Percentiles rank a stretch among this genome's conserved stretches.
These are phyloP conservation scores for Boletus reticulatus DNA, from an alignment of 768 basidiomycete species.

Conservation along the genomic window DNA sequence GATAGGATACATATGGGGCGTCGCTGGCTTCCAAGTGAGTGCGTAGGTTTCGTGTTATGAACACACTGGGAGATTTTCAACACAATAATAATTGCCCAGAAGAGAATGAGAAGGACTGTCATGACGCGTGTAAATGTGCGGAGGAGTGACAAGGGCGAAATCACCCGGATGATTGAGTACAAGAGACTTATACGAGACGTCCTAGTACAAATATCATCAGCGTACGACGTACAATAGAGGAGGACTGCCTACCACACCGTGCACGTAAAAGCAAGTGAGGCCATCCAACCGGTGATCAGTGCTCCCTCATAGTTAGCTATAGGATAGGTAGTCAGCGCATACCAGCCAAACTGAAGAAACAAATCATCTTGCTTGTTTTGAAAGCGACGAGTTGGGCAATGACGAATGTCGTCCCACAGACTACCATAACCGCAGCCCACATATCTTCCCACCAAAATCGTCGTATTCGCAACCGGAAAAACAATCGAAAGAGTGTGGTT, in stretches of 20 bases:
- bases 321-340: neutral
- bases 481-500: conserved; percentile 14
- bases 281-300: neutral
- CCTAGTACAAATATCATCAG: neutral
- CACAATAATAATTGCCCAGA: neutral
- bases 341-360: neutral
- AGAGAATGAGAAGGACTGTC: neutral
- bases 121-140: neutral
- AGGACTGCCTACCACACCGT: neutral
- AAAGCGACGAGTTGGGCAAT: neutral
- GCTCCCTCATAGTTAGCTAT: neutral
- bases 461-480: conserved; percentile 13
- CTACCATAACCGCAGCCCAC: conserved; percentile 16
- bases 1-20: neutral
- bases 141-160: neutral
- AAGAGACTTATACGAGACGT: neutral
- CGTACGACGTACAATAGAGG: neutral
- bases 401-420: neutral
- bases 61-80: neutral
- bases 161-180: neutral
- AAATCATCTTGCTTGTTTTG: neutral
- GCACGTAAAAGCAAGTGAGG: neutral
- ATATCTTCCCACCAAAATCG: conserved; percentile 25
- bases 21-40: neutral
- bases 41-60: neutral